Conservation (phyloP, 306 rosid genomes). For the Quercus dentata region DNA sequence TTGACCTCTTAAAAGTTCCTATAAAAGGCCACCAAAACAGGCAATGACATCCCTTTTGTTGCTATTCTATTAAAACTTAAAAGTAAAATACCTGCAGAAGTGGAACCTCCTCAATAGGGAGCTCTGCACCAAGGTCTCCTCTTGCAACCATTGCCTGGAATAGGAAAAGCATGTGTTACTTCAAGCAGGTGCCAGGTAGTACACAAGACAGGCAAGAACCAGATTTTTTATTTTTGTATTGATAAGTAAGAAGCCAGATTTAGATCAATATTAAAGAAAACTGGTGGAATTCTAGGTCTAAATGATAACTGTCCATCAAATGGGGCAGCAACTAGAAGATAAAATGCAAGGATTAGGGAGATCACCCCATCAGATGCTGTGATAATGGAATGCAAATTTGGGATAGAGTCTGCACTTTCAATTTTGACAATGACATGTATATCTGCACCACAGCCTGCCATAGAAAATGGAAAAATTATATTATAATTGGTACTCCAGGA, state of each 20-base stretch:
- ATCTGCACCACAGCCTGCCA: conserved; percentile 76
- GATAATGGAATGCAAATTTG: conserved; percentile 91
- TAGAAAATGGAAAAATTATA: conserved; percentile 14
- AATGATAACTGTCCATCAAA: not conserved
- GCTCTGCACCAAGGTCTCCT: conserved; percentile 72
- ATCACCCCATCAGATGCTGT: conserved; percentile 69
- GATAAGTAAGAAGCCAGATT: not conserved
- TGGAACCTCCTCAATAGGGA: conserved; percentile 68
- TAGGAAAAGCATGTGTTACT: not conserved
- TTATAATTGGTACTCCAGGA: conserved; percentile 6
- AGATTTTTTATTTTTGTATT: not conserved
- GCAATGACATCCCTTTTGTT: not conserved
- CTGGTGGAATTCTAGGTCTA: conserved; percentile 5
- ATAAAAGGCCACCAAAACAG: not conserved
- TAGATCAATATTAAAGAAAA: not conserved
- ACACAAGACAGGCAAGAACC: not conserved
- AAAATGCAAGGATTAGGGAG: not conserved
- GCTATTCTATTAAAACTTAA: not conserved
- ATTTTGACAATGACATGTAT: conserved; percentile 92
- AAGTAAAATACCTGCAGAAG: conserved; percentile 47
- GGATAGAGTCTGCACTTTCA: conserved; percentile 96
- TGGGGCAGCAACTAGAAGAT: not conserved
- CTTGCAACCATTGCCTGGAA: conserved; percentile 72
- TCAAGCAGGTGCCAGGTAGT: not conserved
- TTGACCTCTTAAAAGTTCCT: not conserved